Conservation (phyloP, 768 basidiomycete species). For the Rubroboletus pulcherrimus region DNA sequence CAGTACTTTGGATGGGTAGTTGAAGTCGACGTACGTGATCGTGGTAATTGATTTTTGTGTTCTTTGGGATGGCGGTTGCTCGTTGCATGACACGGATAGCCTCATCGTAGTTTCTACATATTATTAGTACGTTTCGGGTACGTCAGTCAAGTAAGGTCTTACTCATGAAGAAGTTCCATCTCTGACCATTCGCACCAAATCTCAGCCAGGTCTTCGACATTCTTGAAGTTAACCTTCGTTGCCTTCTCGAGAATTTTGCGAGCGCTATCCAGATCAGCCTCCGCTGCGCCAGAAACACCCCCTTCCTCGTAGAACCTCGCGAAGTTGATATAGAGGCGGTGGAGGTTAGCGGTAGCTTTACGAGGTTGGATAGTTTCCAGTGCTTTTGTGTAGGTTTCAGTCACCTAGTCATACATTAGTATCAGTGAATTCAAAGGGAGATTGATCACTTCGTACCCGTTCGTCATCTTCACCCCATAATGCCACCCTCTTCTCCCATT, state of each 20-base stretch:
- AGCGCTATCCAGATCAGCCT: conserved; percentile 78
- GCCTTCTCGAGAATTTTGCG: conserved; percentile 93
- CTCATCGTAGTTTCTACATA: conserved; percentile 89
- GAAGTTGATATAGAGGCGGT: conserved; percentile 90
- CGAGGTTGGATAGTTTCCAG: conserved; percentile 84
- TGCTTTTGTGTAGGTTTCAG: conserved; percentile 89
- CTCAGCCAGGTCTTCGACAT: conserved; percentile 97
- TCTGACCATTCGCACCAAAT: conserved; percentile 99
- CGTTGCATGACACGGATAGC: conserved; percentile 95
- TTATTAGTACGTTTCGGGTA: conserved; percentile 9
- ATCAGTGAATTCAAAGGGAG: background rate
- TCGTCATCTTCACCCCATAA: conserved; percentile 91
- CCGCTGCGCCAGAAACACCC: conserved; percentile 73
- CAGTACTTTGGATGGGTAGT: conserved; percentile 5
- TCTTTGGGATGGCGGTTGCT: conserved; percentile 87
- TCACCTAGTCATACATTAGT: conserved; percentile 51
- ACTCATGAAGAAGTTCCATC: conserved; percentile 96
- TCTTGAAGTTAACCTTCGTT: conserved; percentile 85
- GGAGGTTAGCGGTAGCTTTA: conserved; percentile 86
- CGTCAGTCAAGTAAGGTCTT: conserved; percentile 31
- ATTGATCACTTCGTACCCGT: conserved; percentile 51
- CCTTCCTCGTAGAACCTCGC: conserved; percentile 98
- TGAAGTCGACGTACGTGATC: conserved; percentile 66
- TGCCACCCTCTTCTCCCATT: conserved; percentile 98
- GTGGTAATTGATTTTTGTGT: conserved; percentile 87